Base-by-base conservation (phyloP, 177 flowering plant genomes). In the Vitis hybrid region DNA sequence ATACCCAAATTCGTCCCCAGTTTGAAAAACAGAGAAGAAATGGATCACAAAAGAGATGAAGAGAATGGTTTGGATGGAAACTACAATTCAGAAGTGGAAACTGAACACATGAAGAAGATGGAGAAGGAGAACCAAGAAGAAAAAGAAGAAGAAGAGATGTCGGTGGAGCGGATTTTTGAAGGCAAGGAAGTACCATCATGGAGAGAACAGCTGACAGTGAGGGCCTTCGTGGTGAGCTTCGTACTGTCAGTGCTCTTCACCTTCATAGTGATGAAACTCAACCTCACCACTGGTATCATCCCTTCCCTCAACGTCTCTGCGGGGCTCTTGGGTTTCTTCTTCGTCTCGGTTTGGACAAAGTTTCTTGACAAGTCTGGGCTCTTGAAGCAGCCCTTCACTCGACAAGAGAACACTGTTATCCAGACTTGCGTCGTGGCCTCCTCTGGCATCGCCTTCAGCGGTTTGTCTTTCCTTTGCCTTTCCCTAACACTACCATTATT, bases 371-470 rank as follows among this genome's bases (percentile, higher is more conserved):
- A 65, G 51, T 60, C 6, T 26, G 73, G 79, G 1, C 33, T 72
- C 14, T 45, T 68, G 67, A 67, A 62, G 60, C 75, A 72, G 58
- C 79, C 79, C 10, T 76, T 76, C 29, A 72, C 79, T 1, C 39
- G 76, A 6, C 79, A 76, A 56, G 79, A 76, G 50, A 76, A 76
- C 50, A 76, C 79, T 13, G 79, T 76, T 19, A 69, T 76, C 7
- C 79, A 76, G 62, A 76, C 79, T 7, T 68, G 73, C 26, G 73
- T 76, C 21, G 79, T 76, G 9, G 75, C 79, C 8, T 57, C 75
- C 13, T 72, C 71, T 51, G 79, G 79, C 22, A 72, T 76, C 48
- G 79, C 75, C 22, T 75, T 70, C 19, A 70, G 78, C 51, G 59
- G 78, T 70, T 0, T 39, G 45, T 39, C 39, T 33, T 26, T 26